Percentiles rank a stretch among this genome's conserved stretches.
phyloP scores from a whole-genome alignment of 2,329 filamentous ascomycete species.

The Penicillium sp. region DNA sequence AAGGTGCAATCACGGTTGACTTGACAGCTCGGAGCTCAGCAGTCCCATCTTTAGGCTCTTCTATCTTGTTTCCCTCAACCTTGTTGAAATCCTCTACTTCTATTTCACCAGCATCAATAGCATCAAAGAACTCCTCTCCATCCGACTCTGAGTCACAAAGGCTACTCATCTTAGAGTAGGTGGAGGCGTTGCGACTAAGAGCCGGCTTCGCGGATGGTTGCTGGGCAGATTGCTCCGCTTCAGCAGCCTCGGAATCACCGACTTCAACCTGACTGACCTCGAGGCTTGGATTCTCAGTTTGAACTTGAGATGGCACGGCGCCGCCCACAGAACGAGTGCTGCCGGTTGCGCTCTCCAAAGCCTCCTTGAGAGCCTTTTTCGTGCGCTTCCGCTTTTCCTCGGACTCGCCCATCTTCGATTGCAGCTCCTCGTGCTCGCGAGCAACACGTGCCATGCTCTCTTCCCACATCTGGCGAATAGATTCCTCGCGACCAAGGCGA shows the following conservation, averaged over 20 bases:
- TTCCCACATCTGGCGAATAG: slow-evolving; percentile 95
- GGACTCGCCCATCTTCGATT: slow-evolving; percentile 82
- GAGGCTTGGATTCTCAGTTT: slow-evolving; percentile 20
- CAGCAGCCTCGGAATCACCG: slow-evolving; percentile 10
- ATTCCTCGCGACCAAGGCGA: slow-evolving; percentile 83
- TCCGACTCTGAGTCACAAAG: slow-evolving; percentile 75
- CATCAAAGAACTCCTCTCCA: slow-evolving; percentile 95
- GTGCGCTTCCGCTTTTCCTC: slow-evolving; percentile 88
- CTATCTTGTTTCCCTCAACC: slow-evolving; percentile 48
- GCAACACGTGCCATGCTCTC: slow-evolving; percentile 99
- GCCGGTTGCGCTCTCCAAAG: slow-evolving; percentile 61
- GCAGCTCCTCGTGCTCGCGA: slow-evolving; percentile 86
- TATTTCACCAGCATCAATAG: slow-evolving; percentile 89
- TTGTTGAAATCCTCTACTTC: slow-evolving; percentile 65
- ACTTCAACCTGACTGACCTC: slow-evolving; percentile 39
- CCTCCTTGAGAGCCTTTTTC: slow-evolving; percentile 85
- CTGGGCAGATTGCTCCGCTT: slow-evolving; percentile 14
- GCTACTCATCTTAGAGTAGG: slow-evolving; percentile 69
- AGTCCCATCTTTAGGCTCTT: slow-evolving; percentile 43
- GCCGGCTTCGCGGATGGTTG: slow-evolving; percentile 10
- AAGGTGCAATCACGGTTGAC: slow-evolving; percentile 67
- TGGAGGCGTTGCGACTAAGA: slow-evolving; percentile 62
- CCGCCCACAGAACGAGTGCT: slow-evolving; percentile 41
- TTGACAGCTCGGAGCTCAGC: slow-evolving; percentile 51
- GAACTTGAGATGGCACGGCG: slow-evolving; percentile 28